phyloP scores from a whole-genome alignment of 768 basidiomycete genomes.

The Kwoniella bestiolae region DNA sequence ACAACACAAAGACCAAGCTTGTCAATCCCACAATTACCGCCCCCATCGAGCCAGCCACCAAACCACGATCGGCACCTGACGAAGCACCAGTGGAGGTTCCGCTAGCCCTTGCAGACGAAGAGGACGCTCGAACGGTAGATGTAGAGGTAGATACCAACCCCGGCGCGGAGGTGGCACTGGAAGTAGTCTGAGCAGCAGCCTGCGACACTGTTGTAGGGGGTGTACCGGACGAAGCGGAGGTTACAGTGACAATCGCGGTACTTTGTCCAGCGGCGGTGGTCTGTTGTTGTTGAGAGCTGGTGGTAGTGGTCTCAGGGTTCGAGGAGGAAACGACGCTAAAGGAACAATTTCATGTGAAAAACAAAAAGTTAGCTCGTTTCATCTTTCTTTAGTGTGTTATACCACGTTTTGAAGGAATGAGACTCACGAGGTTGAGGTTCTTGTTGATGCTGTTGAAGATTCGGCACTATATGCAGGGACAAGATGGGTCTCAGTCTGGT shows the following conservation, averaged over 20 bases:
- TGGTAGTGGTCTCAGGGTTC: constrained; percentile 8
- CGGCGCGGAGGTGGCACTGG: constrained; percentile 4
- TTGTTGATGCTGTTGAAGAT: not conserved
- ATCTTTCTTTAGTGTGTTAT: constrained; percentile 9
- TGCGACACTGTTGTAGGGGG: constrained; percentile 13
- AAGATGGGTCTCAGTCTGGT: not conserved
- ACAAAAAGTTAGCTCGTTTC: constrained; percentile 11
- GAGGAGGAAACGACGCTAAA: constrained; percentile 18
- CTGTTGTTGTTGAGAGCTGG: not conserved
- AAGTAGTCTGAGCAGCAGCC: constrained; percentile 9
- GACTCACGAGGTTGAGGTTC: constrained; percentile 4
- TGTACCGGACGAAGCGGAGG: constrained; percentile 9
- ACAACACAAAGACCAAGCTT: not conserved
- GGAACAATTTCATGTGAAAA: constrained; percentile 4
- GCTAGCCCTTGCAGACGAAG: constrained; percentile 2
- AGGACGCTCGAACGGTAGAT: not conserved
- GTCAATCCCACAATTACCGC: not conserved
- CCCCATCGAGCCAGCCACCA: not conserved
- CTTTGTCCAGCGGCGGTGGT: not conserved
- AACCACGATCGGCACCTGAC: not conserved
- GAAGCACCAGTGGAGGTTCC: not conserved
- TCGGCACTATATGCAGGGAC: not conserved
- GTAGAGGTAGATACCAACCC: constrained; percentile 14
- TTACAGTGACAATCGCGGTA: constrained; percentile 10
- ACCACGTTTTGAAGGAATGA: constrained; percentile 10